Percentiles rank a stretch among this genome's conserved stretches.
Conservation (phyloP, 805 yeast genomes). For the Huiozyma naganishii region DNA sequence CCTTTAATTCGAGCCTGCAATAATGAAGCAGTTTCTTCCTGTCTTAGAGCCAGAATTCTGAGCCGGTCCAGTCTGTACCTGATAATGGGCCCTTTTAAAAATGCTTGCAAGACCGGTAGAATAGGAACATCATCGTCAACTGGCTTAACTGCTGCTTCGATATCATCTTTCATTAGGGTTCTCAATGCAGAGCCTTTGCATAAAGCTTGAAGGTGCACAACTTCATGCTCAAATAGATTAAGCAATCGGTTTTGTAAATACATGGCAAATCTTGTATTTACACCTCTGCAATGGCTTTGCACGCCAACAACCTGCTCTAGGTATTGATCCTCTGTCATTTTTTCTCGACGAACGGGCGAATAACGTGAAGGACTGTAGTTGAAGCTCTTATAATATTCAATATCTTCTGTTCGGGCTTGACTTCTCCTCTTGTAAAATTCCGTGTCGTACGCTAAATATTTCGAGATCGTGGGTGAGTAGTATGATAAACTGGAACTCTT, state of each 20-base stretch:
- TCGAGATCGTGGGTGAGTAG: conserved; percentile 26
- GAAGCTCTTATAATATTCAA: conserved; percentile 15
- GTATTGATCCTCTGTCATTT: conserved; percentile 24
- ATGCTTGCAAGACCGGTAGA: conserved; percentile 39
- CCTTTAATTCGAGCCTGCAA: conserved; percentile 35
- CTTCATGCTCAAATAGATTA: conserved; percentile 42
- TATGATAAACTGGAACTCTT: conserved; percentile 20
- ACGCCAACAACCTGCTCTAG: conserved; percentile 34
- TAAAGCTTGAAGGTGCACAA: conserved; percentile 38
- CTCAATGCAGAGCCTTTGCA: conserved; percentile 38
- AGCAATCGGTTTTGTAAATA: conserved; percentile 55
- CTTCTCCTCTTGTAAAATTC: conserved; percentile 23
- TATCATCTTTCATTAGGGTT: background rate
- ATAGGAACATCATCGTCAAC: conserved; percentile 6
- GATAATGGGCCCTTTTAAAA: conserved; percentile 35
- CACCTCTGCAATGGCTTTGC: conserved; percentile 66
- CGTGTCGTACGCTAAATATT: conserved; percentile 20
- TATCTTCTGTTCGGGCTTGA: conserved; percentile 16
- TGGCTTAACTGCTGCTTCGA: background rate
- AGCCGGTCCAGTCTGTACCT: conserved; percentile 20
- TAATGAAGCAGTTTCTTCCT: conserved; percentile 16
- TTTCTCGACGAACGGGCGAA: conserved; percentile 22
- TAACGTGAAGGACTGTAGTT: conserved; percentile 18
- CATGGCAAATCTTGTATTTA: conserved; percentile 49
- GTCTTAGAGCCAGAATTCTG: conserved; percentile 18